A percentile compares a stretch with the other conserved stretches of the same genome.
Conservation (phyloP, 2,329 filamentous ascomycete genomes). For the Colletotrichum noveboracense region DNA sequence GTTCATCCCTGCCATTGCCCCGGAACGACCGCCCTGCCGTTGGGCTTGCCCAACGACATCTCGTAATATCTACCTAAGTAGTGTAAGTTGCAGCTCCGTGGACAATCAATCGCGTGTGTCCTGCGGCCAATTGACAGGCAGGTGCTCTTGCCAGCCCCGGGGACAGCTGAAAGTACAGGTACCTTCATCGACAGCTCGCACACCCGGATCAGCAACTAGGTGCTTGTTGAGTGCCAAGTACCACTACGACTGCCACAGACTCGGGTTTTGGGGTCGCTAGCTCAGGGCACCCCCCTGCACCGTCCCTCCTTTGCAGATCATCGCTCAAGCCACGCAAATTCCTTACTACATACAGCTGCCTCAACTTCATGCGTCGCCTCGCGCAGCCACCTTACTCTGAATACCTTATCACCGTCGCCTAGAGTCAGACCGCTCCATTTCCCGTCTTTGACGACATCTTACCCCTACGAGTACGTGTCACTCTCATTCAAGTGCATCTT, state of each 20-base stretch:
- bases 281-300: constrained; percentile 7
- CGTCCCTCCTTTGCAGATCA: constrained; percentile 14
- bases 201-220: not conserved
- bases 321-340: constrained; percentile 14
- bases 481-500: not conserved
- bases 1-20: not conserved
- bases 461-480: not conserved
- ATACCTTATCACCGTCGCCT: not conserved
- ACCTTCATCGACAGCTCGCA: not conserved
- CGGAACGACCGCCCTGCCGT: not conserved
- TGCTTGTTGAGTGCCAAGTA: not conserved
- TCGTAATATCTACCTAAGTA: not conserved
- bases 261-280: not conserved
- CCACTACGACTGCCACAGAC: not conserved
- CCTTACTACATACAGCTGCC: constrained; percentile 4
- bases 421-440: not conserved
- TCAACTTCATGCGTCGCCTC: constrained; percentile 13
- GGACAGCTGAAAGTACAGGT: not conserved
- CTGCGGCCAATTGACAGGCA: not conserved
- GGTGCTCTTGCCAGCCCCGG: not conserved
- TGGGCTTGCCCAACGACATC: not conserved
- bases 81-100: not conserved
- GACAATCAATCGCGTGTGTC: not conserved
- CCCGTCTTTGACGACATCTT: not conserved
- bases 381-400: not conserved